phyloP scores from a whole-genome alignment of 73 alveolate species.

The Tetrahymena borealis region DNA sequence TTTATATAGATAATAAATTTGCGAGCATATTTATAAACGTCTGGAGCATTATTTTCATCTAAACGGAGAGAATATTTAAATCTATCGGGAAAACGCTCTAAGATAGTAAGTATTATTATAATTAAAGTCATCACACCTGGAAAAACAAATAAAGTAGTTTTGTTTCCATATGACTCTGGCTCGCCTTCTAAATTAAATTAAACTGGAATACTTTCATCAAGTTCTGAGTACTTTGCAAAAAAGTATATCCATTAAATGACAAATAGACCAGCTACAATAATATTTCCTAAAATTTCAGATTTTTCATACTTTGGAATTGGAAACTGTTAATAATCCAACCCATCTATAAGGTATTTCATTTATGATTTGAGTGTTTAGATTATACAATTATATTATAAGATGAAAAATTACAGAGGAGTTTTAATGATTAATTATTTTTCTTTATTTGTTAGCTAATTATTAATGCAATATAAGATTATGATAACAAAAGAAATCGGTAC shows the following conservation, averaged over 20 bases:
- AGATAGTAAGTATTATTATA: not conserved
- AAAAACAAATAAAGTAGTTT: not conserved
- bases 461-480: no score
- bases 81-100: slow-evolving; percentile 1
- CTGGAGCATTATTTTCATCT: not conserved
- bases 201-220: not conserved
- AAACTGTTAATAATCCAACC: not conserved
- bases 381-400: no score
- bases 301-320: not conserved
- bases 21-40: not conserved
- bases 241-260: not conserved
- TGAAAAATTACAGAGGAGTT: no score
- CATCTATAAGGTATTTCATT: not conserved
- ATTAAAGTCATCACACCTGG: not conserved
- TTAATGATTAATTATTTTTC: no score
- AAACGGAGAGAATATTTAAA: not conserved
- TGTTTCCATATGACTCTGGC: not conserved
- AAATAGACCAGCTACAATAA: not conserved
- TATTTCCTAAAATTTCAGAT: not conserved
- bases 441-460: no score
- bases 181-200: not conserved
- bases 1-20: not conserved
- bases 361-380: not conserved
- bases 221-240: not conserved
- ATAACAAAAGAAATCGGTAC: no score